phyloP scores from a whole-genome alignment of 139 green algal species.

The Diplosphaera chodatii region DNA sequence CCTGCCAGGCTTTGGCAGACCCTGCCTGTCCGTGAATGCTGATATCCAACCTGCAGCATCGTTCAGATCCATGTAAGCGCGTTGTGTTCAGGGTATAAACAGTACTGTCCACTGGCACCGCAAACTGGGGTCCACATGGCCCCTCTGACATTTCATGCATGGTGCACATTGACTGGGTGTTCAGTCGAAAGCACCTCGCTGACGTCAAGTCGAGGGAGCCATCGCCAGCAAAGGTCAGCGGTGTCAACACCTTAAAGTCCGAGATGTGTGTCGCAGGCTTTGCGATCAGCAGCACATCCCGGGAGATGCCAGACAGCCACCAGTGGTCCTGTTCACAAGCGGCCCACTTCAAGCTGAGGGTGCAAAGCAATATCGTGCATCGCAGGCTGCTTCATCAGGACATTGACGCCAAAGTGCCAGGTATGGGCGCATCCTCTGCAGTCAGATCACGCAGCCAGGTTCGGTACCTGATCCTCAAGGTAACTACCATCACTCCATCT shows the following conservation, averaged over 20 bases:
- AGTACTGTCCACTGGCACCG: too few species aligned
- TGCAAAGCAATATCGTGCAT: too few species aligned
- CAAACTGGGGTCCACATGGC: too few species aligned
- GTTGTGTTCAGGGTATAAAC: too few species aligned
- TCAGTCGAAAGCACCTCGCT: constrained; percentile 22
- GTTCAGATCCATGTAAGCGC: too few species aligned
- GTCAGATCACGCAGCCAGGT: neutral
- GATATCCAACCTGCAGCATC: constrained; percentile 29
- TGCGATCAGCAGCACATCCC: constrained; percentile 67
- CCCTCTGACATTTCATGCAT: too few species aligned
- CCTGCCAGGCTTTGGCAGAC: neutral
- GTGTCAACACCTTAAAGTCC: constrained; percentile 63
- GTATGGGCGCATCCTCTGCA: too few species aligned
- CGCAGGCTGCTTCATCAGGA: too few species aligned
- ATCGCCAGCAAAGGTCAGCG: constrained; percentile 36
- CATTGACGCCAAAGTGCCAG: too few species aligned
- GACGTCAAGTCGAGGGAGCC: constrained; percentile 3
- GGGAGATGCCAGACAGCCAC: constrained; percentile 82
- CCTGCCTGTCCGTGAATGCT: constrained; percentile 5
- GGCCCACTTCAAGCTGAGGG: too few species aligned
- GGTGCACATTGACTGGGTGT: too few species aligned
- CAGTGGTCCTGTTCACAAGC: constrained; percentile 95
- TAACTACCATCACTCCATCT: constrained; percentile 94
- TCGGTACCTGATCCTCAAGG: constrained; percentile 77
- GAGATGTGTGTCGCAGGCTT: constrained; percentile 58